Evolutionary conservation across 768 basidiomycete genomes (phyloP), one percentile per base, ranked within the genome.

Genomic region (Porphyrellus cyaneotinctus): DNA sequence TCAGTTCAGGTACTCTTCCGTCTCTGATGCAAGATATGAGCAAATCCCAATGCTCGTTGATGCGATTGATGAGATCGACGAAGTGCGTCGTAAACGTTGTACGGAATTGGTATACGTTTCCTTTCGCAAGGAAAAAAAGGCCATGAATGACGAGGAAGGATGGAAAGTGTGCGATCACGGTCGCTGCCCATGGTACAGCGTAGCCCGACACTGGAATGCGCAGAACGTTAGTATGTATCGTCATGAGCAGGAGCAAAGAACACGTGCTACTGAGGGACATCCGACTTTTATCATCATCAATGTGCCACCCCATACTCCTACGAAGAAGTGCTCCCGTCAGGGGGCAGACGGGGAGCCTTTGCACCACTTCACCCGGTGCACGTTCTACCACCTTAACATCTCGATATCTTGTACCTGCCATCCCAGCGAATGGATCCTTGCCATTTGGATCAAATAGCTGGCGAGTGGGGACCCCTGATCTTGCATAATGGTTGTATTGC

Each of bases 331-430:
- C 43, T 4, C 45, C 54, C 2, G 49, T 18, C 7, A 13, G 9
- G n/a, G 15, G 3, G 22, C 43, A 53, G 11, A 62, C 30, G 1
- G 49, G 57, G 14, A 64, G 59, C 32, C 20, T 44, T 15, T 36
- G 22, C 4, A 47, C 35, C 13, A 54, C 45, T 17, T 47, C 17
- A 14, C 55, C n/a, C n/a, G n/a, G n/a, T n/a, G n/a, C n/a, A n/a
- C n/a, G n/a, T n/a, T n/a, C n/a, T n/a, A n/a, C n/a, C 58, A n/a
- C 43, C 30, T 49, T 58, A 2, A 57, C 22, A 5, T 52, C 51
- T 28, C 43, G 35, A 4, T 44, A 46, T 17, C 4, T 28, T 6
- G 46, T 42, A 23, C 31, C 51, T 2, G 26, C 3, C 24, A 45
- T 4, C 3, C 1, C 37, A 14, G 55, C 55, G 2, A 30, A 1